These are phyloP conservation scores for Chiua sp. DNA, from an alignment of 1,284 basidiomycete species.

Conservation along the genomic window DNA sequence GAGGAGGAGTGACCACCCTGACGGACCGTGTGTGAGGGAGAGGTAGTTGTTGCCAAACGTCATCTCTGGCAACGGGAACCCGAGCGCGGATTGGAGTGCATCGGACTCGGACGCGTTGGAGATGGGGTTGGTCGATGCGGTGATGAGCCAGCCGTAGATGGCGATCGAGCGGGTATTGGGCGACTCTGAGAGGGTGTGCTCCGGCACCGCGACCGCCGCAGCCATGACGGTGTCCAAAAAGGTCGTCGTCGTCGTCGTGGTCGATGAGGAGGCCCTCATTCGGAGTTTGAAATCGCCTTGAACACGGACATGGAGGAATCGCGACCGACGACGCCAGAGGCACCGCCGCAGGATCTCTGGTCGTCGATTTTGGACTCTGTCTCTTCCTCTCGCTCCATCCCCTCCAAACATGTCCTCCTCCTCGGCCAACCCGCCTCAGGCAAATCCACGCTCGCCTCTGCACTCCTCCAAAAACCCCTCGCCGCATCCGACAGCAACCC, in stretches of 20 bases:
- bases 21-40: slow-evolving; percentile 62
- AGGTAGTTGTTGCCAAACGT: slow-evolving; percentile 92
- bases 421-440: slow-evolving; percentile 80
- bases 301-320: slow-evolving; percentile 51
- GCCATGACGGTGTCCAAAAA: slow-evolving; percentile 39
- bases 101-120: slow-evolving; percentile 80
- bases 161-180: slow-evolving; percentile 70
- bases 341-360: slow-evolving; percentile 86
- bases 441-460: slow-evolving; percentile 74
- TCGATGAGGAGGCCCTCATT: slow-evolving; percentile 5
- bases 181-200: slow-evolving; percentile 67
- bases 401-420: slow-evolving; percentile 84
- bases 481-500: slow-evolving; percentile 58
- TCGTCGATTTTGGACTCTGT: slow-evolving; percentile 90
- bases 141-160: slow-evolving; percentile 68
- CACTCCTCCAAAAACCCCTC: slow-evolving; percentile 69
- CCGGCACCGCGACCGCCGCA: slow-evolving; percentile 54
- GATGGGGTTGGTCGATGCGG: slow-evolving; percentile 71
- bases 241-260: slow-evolving; percentile 12
- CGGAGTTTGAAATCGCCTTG: slow-evolving; percentile 33
- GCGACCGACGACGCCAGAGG: slow-evolving; percentile 66
- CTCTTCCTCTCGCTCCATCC: slow-evolving; percentile 82
- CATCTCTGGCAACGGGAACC: slow-evolving; percentile 95
- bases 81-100: slow-evolving; percentile 63
- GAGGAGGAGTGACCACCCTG: slow-evolving; percentile 74